Percentiles rank a stretch among this genome's conserved stretches.
Evolutionary conservation across 2,329 filamentous ascomycete genomes (phyloP).

Genomic region (Microdochium paspali): DNA sequence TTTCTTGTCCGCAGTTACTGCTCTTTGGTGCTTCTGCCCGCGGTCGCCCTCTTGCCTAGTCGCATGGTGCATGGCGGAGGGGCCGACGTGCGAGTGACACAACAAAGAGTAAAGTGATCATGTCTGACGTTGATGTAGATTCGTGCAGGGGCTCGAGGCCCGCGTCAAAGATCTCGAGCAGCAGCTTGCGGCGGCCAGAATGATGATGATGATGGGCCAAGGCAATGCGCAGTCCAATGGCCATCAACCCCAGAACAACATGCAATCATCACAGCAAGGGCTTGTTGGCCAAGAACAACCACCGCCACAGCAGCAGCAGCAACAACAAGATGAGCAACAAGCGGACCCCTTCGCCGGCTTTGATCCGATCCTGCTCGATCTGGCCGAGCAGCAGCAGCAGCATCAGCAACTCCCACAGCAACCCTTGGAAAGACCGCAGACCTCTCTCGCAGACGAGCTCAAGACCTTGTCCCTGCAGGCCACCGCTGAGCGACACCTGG

Average conservation of each 20-base stretch:
- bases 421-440: background rate
- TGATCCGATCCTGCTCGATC: slow-evolving; percentile 1
- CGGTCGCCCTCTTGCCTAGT: no score
- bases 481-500: slow-evolving; percentile 31
- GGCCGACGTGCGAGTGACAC: no score
- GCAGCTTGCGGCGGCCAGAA: slow-evolving; percentile 1
- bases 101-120: no score
- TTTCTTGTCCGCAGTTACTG: no score
- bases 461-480: slow-evolving; percentile 30
- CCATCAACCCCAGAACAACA: no score
- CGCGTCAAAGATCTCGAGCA: slow-evolving; percentile 11
- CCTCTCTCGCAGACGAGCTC: background rate
- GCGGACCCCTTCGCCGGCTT: background rate
- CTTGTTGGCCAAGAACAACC: no score
- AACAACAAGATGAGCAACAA: no score
- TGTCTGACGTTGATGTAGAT: slow-evolving; percentile 8
- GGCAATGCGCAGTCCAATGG: background rate
- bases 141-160: slow-evolving; percentile 23
- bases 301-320: no score
- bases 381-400: slow-evolving; percentile 1
- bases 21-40: no score
- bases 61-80: no score
- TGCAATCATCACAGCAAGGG: no score
- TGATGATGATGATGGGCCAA: no score
- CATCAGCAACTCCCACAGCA: slow-evolving; percentile 3